phyloP scores from a whole-genome alignment of 352 stramenopile genomes.

The Elongisporangium anandrum region DNA sequence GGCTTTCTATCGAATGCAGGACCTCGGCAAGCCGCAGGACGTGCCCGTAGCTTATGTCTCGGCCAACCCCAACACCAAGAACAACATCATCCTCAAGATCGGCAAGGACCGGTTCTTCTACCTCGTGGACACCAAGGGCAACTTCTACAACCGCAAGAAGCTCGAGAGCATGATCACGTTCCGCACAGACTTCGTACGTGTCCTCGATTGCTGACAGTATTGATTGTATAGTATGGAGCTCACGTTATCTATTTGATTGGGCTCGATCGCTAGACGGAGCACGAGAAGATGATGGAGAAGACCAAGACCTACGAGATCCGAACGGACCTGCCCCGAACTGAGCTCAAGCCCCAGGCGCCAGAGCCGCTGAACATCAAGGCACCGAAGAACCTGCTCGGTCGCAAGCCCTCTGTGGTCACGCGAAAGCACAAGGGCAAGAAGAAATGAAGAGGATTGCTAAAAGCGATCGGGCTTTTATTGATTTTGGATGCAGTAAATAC shows the following conservation, averaged over 20 bases:
- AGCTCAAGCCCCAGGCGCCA: conserved; percentile 31
- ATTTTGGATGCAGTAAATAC: background rate
- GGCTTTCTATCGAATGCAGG: conserved; percentile 20
- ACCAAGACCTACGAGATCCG: conserved; percentile 51
- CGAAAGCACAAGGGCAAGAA: conserved; percentile 14
- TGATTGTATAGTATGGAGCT: conserved; percentile 1
- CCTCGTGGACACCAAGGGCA: conserved; percentile 71
- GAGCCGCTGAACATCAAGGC: conserved; percentile 15
- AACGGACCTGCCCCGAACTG: conserved; percentile 63
- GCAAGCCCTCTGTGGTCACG: conserved; percentile 12
- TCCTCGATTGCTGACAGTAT: background rate
- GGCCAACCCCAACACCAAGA: conserved; percentile 77
- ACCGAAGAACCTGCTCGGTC: conserved; percentile 27
- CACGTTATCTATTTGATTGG: too few species aligned
- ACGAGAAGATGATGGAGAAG: conserved; percentile 72
- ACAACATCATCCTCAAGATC: conserved; percentile 86
- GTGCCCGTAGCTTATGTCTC: conserved; percentile 66
- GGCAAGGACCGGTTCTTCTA: conserved; percentile 69
- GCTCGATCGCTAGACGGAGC: conserved; percentile 46
- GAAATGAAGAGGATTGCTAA: conserved; percentile 14
- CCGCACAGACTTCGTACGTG: conserved; percentile 67
- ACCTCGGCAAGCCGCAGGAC: conserved; percentile 58
- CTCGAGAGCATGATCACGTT: conserved; percentile 87
- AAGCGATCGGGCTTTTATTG: background rate
- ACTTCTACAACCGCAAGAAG: conserved; percentile 86